Base-by-base conservation (phyloP, 805 yeast species). In the Kodamaea lidongshanica region DNA sequence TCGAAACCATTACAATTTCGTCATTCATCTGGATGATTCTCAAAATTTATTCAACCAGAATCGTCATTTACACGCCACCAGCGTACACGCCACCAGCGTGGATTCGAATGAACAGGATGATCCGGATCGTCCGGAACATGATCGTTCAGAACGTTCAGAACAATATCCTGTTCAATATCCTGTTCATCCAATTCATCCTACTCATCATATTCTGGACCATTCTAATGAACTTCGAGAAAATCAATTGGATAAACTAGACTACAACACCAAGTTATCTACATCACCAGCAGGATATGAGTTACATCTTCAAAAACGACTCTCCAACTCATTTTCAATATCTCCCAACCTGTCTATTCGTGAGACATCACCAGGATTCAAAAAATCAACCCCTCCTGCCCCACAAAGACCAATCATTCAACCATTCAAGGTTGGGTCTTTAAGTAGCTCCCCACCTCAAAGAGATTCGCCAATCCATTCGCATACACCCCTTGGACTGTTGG, bases 1-100 rank as follows among this genome's bases (percentile, higher is more conserved):
- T 46, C 68, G 98, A 34, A 68, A 64, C 22, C 80, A 86, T 48
- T 67, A 76, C 39, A 70, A 73, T 27, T 89, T 89, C 55, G 59
- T 69, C 22, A 59, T 86, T 7, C 73, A 68, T 38, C 86, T 79
- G 42, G 72, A 73, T 23, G n/a, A n/a, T n/a, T n/a, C n/a, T n/a
- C n/a, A n/a, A n/a, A n/a, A n/a, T n/a, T n/a, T n/a, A n/a, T n/a
- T n/a, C n/a, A n/a, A n/a, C n/a, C n/a, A n/a, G 21, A 19, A 19
- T n/a, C 8, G 21, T 19, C n/a, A 8, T 19, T n/a, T 19, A 19
- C 8, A n/a, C 10, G n/a, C 8, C 21, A n/a, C n/a, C 10, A 19
- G n/a, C 8, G 21, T n/a, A 19, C 8, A 19, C 21, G n/a, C 8
- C n/a, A 19, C 21, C 21, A 8, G n/a, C 10, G n/a, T 8, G 21